These are phyloP conservation scores for Cornus florida DNA, from an alignment of 148 eudicot genomes.

Conservation along the genomic window DNA sequence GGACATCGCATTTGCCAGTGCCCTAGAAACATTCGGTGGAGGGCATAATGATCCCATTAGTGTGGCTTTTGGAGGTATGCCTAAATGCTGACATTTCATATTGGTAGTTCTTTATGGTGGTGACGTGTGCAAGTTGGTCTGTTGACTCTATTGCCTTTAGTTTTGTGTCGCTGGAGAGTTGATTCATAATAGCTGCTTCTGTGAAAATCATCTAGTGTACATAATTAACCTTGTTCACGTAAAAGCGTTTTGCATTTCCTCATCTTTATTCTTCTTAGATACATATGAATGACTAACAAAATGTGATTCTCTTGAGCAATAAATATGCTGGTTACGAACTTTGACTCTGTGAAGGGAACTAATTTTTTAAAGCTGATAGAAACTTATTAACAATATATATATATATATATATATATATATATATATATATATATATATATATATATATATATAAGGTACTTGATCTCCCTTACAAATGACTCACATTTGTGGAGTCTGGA, in stretches of 20 bases:
- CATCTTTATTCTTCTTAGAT: too few relatives aligned
- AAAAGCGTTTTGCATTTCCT: too few relatives aligned
- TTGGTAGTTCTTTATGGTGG: neutral
- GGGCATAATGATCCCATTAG: constrained; percentile 99
- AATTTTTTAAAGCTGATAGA: neutral
- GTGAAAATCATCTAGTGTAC: neutral
- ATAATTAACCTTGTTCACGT: neutral
- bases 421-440: neutral
- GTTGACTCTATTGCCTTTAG: neutral
- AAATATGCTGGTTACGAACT: neutral
- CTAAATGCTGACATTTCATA: neutral
- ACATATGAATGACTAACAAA: neutral
- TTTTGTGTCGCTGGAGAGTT: neutral
- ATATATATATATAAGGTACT: neutral
- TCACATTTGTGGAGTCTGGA: neutral
- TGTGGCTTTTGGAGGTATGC: constrained; percentile 97
- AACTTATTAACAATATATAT: neutral
- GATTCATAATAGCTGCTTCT: neutral
- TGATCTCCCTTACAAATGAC: neutral
- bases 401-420: neutral
- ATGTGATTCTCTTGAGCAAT: constrained; percentile 5
- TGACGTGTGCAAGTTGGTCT: neutral
- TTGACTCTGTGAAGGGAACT: neutral
- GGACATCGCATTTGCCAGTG: constrained; percentile 96
- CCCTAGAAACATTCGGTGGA: constrained; percentile 94